Evolutionary conservation across 2,329 filamentous ascomycete genomes (phyloP).

Genomic region (Claviceps pusilla): DNA sequence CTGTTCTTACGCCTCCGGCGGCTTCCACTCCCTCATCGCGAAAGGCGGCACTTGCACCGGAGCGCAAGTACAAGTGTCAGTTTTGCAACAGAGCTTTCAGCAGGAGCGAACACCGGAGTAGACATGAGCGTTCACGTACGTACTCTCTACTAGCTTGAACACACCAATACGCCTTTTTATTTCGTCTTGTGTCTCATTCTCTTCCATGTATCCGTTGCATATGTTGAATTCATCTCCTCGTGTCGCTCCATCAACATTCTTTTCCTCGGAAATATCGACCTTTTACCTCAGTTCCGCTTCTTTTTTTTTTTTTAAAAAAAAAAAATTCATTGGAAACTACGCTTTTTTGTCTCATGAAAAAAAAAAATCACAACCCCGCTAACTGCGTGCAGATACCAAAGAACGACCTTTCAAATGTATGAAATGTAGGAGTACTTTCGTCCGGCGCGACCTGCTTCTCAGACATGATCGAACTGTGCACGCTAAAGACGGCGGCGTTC

Average conservation of each 20-base stretch:
- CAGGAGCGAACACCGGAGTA: slow-evolving; percentile 87
- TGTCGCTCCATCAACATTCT: not conserved
- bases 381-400: slow-evolving; percentile 62
- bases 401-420: slow-evolving; percentile 97
- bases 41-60: slow-evolving; percentile 64
- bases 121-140: slow-evolving; percentile 97
- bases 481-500: slow-evolving; percentile 90
- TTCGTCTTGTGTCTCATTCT: not conserved
- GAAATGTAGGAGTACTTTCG: slow-evolving; percentile 97
- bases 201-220: not conserved
- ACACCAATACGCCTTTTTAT: not conserved
- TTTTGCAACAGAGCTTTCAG: slow-evolving; percentile 97
- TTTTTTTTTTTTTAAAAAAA: not conserved
- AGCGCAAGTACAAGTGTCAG: slow-evolving; percentile 99
- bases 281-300: not conserved
- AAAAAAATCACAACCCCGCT: not conserved
- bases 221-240: not conserved
- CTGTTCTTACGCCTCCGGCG: slow-evolving; percentile 46
- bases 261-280: slow-evolving; percentile 4
- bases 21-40: slow-evolving; percentile 56
- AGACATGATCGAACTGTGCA: slow-evolving; percentile 97
- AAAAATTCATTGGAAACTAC: not conserved
- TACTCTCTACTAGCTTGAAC: slow-evolving; percentile 18
- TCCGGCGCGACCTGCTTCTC: slow-evolving; percentile 87
- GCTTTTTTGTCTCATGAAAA: too few relatives aligned